Percentiles rank a stretch among this genome's conserved stretches.
These are phyloP conservation scores for Ampelocalamus luodianensis DNA, from an alignment of 176 grass and related monocot species.

Conservation along the genomic window DNA sequence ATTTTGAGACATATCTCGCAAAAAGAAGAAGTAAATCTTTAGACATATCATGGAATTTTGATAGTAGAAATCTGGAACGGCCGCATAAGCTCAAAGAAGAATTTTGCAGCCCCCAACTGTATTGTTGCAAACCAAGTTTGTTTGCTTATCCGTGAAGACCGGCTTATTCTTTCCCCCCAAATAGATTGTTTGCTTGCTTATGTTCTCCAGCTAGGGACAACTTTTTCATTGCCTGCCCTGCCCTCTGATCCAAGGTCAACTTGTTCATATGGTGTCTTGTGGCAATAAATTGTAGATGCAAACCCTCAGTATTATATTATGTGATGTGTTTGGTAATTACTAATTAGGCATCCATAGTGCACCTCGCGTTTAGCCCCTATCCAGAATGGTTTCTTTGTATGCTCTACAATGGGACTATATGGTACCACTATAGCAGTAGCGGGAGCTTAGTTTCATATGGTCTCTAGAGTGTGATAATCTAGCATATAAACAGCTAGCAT, in stretches of 20 bases:
- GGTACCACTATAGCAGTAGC: not conserved
- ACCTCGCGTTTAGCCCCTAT: not conserved
- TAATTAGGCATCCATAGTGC: not conserved
- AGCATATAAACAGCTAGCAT: not conserved
- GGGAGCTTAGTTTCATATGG: not conserved
- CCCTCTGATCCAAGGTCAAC: not conserved
- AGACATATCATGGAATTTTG: not conserved
- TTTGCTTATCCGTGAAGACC: not conserved
- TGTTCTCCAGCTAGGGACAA: not conserved
- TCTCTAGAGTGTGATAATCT: not conserved
- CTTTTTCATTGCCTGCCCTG: not conserved
- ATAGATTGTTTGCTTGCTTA: conserved; percentile 11
- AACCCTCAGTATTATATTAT: not conserved
- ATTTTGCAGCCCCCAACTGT: not conserved
- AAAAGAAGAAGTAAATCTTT: no score
- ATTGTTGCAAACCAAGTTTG: not conserved
- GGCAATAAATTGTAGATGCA: not conserved
- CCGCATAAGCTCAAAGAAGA: not conserved
- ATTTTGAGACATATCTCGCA: no score
- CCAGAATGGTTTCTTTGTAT: not conserved
- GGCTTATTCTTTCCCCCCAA: not conserved
- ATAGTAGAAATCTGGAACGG: not conserved
- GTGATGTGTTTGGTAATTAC: not conserved
- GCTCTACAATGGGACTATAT: not conserved
- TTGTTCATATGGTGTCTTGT: not conserved